Percentiles rank a stretch among this genome's conserved stretches.
phyloP scores from a whole-genome alignment of 169 alveolate genomes.

The Theileria luwenshuni region DNA sequence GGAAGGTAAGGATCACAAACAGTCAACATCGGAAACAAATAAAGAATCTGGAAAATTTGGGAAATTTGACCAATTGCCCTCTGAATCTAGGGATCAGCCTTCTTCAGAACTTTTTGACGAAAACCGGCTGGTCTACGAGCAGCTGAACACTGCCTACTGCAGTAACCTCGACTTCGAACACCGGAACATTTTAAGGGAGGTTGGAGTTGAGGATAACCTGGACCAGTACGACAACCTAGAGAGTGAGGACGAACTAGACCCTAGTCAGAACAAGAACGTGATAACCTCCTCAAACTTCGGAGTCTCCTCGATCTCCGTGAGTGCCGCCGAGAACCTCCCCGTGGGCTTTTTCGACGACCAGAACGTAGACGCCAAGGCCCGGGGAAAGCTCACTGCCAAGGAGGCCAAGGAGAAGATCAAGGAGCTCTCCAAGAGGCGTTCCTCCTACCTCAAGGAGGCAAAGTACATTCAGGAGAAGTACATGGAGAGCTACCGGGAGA shows the following conservation, averaged over 20 bases:
- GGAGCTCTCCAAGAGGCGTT: conserved; percentile 33
- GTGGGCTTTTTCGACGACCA: conserved; percentile 69
- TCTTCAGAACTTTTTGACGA: conserved; percentile 19
- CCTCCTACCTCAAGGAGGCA: conserved; percentile 63
- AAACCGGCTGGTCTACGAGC: conserved; percentile 48
- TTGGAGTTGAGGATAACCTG: conserved; percentile 9
- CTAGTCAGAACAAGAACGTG: conserved; percentile 6
- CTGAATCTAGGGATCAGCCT: background rate
- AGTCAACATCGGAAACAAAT: conserved; percentile 2
- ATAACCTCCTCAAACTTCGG: conserved; percentile 62
- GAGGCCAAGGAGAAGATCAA: conserved; percentile 58
- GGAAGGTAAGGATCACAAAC: conserved; percentile 4
- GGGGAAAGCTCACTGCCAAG: conserved; percentile 48
- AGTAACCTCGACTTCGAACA: conserved; percentile 58
- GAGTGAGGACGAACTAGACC: conserved; percentile 5
- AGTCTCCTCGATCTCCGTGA: conserved; percentile 15
- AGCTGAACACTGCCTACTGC: conserved; percentile 67
- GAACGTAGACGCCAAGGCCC: conserved; percentile 61
- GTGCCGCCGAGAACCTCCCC: conserved; percentile 52
- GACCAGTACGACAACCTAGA: conserved; percentile 17
- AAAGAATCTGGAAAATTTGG: background rate
- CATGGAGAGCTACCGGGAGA: conserved; percentile 49
- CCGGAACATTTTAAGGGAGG: conserved; percentile 46
- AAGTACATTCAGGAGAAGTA: conserved; percentile 57
- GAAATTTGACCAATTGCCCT: background rate